A percentile compares a stretch with the other conserved stretches of the same genome.
Evolutionary conservation across 208 protist species (phyloP).

Genomic region (Trypanosoma brucei): DNA sequence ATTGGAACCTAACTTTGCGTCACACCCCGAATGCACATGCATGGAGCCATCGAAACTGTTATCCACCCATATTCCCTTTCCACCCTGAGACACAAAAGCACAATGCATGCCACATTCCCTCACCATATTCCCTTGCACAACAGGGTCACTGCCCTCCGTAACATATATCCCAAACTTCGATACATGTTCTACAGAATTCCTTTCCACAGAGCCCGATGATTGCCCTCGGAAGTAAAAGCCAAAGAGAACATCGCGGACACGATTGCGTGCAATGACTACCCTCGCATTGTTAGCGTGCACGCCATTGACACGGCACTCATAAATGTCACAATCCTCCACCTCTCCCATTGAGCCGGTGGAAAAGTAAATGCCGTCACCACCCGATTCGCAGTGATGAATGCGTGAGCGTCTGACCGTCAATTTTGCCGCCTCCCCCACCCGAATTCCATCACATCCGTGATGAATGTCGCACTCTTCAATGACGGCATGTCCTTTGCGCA

Average conservation of each 20-base stretch:
- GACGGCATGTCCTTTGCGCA: slow-evolving; percentile 65
- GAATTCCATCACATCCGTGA: slow-evolving; percentile 69
- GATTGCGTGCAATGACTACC: slow-evolving; percentile 46
- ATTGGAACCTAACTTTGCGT: slow-evolving; percentile 62
- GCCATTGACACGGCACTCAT: slow-evolving; percentile 79
- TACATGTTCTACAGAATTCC: slow-evolving; percentile 81
- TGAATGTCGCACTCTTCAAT: slow-evolving; percentile 79
- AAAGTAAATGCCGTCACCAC: slow-evolving; percentile 82
- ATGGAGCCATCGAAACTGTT: slow-evolving; percentile 81
- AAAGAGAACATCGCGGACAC: slow-evolving; percentile 74
- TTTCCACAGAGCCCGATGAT: slow-evolving; percentile 46
- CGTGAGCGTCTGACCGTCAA: slow-evolving; percentile 46
- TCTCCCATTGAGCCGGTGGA: slow-evolving; percentile 49
- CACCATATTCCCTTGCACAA: slow-evolving; percentile 64
- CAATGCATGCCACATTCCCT: slow-evolving; percentile 73
- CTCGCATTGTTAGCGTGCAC: slow-evolving; percentile 48
- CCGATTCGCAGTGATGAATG: slow-evolving; percentile 64
- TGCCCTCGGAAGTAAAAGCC: slow-evolving; percentile 64
- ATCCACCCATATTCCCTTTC: slow-evolving; percentile 55
- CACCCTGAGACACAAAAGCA: slow-evolving; percentile 58
- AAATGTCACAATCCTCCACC: slow-evolving; percentile 77
- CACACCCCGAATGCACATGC: slow-evolving; percentile 47
- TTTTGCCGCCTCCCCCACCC: slow-evolving; percentile 41
- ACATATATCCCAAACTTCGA: slow-evolving; percentile 76
- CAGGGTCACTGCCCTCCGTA: slow-evolving; percentile 54